A percentile compares a stretch with the other conserved stretches of the same genome.
Conservation (phyloP, 2,329 filamentous ascomycete species). For the Cytospora mali region DNA sequence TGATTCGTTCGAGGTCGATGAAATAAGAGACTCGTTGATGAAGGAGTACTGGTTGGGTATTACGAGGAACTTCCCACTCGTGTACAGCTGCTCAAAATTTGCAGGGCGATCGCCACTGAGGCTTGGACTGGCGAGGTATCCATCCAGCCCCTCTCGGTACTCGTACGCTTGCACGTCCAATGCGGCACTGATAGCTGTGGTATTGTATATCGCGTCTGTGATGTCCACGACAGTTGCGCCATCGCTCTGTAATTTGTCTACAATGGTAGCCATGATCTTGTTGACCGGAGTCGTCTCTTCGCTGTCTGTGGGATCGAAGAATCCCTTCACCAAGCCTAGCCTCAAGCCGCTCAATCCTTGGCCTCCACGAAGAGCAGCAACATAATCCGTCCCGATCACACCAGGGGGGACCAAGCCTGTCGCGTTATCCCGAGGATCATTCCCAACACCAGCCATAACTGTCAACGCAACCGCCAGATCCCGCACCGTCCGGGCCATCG, state of each 20-base stretch:
- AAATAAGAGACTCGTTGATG: slow-evolving; percentile 52
- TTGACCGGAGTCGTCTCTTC: slow-evolving; percentile 62
- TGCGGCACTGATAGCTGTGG: slow-evolving; percentile 47
- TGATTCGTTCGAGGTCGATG: slow-evolving; percentile 48
- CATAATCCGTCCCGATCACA: slow-evolving; percentile 49
- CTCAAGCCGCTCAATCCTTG: slow-evolving; percentile 35
- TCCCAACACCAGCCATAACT: slow-evolving; percentile 55
- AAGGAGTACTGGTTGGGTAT: slow-evolving; percentile 61
- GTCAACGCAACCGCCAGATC: slow-evolving; percentile 55
- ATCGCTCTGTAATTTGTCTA: slow-evolving; percentile 47
- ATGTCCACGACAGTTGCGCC: slow-evolving; percentile 57
- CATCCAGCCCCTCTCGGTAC: slow-evolving; percentile 56
- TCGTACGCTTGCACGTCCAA: slow-evolving; percentile 65
- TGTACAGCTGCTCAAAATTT: slow-evolving; percentile 53
- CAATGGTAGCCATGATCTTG: slow-evolving; percentile 49
- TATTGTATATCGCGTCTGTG: slow-evolving; percentile 52
- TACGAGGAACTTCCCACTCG: slow-evolving; percentile 57
- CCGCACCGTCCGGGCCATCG: slow-evolving; percentile 53
- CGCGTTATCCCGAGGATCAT: slow-evolving; percentile 54
- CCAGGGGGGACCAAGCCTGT: slow-evolving; percentile 51
- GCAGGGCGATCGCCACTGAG: slow-evolving; percentile 46
- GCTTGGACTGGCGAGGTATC: slow-evolving; percentile 53
- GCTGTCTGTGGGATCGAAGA: slow-evolving; percentile 56
- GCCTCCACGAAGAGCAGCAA: slow-evolving; percentile 38
- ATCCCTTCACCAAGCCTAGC: slow-evolving; percentile 48